Conservation (phyloP, 352 stramenopile genomes). For the Globisporangium mamillatum region DNA sequence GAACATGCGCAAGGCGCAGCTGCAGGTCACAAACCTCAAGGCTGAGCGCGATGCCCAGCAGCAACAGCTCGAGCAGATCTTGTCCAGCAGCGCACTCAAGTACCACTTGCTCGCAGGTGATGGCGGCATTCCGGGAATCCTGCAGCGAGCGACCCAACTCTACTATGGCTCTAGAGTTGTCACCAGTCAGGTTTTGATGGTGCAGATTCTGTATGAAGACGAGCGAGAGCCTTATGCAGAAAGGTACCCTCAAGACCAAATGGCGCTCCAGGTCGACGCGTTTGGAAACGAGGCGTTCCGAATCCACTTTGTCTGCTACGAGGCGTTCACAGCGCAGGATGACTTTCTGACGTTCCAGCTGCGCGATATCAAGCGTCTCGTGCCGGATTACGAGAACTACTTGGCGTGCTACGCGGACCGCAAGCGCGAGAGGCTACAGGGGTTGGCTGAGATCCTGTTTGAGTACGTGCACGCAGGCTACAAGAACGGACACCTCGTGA, state of each 20-base stretch:
- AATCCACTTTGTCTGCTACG: constrained; percentile 51
- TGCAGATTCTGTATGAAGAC: constrained; percentile 70
- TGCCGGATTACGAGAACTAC: constrained; percentile 40
- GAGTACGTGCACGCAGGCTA: constrained; percentile 50
- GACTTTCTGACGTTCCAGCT: constrained; percentile 51
- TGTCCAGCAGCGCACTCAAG: constrained; percentile 52
- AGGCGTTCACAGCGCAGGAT: constrained; percentile 42
- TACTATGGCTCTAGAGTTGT: constrained; percentile 41
- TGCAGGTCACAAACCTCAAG: constrained; percentile 34
- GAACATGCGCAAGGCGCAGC: constrained; percentile 44
- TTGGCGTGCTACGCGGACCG: constrained; percentile 24
- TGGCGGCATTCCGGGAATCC: constrained; percentile 53
- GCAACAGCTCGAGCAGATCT: constrained; percentile 44
- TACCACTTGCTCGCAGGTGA: constrained; percentile 41
- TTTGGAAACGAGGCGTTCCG: constrained; percentile 33
- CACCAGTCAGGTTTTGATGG: constrained; percentile 39
- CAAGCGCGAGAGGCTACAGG: constrained; percentile 33
- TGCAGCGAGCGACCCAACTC: constrained; percentile 36
- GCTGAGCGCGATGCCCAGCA: constrained; percentile 37
- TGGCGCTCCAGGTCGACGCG: constrained; percentile 12
- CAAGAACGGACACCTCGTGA: constrained; percentile 65
- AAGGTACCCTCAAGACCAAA: background rate
- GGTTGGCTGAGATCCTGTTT: constrained; percentile 46
- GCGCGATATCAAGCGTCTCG: constrained; percentile 38
- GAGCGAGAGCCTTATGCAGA: constrained; percentile 1